Percentiles rank a stretch among this genome's conserved stretches.
Evolutionary conservation across 257 asterid genomes (phyloP).

Genomic region (Nicotiana attenuata): DNA sequence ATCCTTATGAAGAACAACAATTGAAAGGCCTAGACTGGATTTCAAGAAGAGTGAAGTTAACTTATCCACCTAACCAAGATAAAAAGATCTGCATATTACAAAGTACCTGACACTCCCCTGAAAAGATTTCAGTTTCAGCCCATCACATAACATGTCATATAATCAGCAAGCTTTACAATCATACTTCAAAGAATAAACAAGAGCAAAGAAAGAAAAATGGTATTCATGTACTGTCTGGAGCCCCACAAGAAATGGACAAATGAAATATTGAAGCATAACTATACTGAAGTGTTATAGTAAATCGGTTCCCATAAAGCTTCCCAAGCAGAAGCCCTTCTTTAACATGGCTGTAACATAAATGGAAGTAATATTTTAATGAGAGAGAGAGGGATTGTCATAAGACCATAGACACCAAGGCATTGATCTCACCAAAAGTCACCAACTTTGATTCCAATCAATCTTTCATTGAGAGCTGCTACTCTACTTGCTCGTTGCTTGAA

Average conservation of each 20-base stretch:
- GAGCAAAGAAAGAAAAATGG: too few species aligned
- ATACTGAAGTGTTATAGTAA: constrained; percentile 81
- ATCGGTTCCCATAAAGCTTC: constrained; percentile 85
- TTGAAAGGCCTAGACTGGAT: too few species aligned
- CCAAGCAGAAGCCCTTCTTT: constrained; percentile 87
- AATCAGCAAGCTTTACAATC: too few species aligned
- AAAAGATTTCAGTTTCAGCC: constrained; percentile 8
- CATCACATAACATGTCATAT: constrained; percentile 8
- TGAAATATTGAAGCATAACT: not conserved
- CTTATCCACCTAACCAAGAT: not conserved
- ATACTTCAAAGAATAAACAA: too few species aligned
- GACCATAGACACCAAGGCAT: not conserved
- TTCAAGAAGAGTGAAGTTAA: not conserved
- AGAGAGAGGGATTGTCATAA: not conserved
- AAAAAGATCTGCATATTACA: not conserved
- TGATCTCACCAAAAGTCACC: constrained; percentile 88
- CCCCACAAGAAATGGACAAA: too few species aligned
- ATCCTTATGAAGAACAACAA: not conserved
- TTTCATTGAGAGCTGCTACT: constrained; percentile 78
- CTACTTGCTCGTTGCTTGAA: constrained; percentile 79
- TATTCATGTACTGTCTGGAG: too few species aligned
- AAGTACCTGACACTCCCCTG: constrained; percentile 71
- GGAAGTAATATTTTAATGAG: constrained; percentile 8
- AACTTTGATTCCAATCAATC: constrained; percentile 74
- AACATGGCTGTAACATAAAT: constrained; percentile 57